A percentile compares a stretch with the other conserved stretches of the same genome.
phyloP scores from a whole-genome alignment of 352 stramenopile genomes.

The Phytophthora idaei region DNA sequence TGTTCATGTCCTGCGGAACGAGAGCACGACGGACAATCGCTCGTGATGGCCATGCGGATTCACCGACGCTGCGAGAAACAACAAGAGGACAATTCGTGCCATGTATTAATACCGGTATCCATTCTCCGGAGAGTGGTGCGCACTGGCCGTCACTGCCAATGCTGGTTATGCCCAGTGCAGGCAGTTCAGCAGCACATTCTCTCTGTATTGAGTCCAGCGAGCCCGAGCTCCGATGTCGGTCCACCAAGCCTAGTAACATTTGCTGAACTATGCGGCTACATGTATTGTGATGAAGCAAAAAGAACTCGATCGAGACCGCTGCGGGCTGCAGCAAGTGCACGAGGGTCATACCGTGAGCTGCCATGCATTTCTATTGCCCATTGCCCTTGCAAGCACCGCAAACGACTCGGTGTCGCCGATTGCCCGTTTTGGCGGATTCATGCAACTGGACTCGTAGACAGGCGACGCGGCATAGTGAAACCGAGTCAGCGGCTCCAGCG shows the following conservation, averaged over 20 bases:
- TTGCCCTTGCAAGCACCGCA: not conserved
- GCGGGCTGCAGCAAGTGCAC: not conserved
- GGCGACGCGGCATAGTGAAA: slow-evolving; percentile 28
- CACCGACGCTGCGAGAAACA: slow-evolving; percentile 6
- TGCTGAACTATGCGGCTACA: no score
- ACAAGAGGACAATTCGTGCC: slow-evolving; percentile 26
- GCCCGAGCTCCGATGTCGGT: slow-evolving; percentile 21
- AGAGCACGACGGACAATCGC: slow-evolving; percentile 16
- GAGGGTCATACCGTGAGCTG: no score
- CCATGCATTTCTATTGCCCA: no score
- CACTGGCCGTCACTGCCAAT: not conserved
- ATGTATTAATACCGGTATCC: no score
- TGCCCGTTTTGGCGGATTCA: slow-evolving; percentile 23
- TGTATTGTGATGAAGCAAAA: no score
- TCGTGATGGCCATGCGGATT: slow-evolving; percentile 7
- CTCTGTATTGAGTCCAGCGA: slow-evolving; percentile 26
- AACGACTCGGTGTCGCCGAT: not conserved
- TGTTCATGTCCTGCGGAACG: slow-evolving; percentile 14
- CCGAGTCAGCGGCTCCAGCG: slow-evolving; percentile 12
- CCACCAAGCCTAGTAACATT: not conserved
- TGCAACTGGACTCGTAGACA: slow-evolving; percentile 28
- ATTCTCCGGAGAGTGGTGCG: slow-evolving; percentile 8
- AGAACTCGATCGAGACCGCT: no score
- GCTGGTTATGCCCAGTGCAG: slow-evolving; percentile 4
- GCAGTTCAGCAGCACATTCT: slow-evolving; percentile 20